Conservation (phyloP, 2,329 filamentous ascomycete species). For the Endothia cerciana region DNA sequence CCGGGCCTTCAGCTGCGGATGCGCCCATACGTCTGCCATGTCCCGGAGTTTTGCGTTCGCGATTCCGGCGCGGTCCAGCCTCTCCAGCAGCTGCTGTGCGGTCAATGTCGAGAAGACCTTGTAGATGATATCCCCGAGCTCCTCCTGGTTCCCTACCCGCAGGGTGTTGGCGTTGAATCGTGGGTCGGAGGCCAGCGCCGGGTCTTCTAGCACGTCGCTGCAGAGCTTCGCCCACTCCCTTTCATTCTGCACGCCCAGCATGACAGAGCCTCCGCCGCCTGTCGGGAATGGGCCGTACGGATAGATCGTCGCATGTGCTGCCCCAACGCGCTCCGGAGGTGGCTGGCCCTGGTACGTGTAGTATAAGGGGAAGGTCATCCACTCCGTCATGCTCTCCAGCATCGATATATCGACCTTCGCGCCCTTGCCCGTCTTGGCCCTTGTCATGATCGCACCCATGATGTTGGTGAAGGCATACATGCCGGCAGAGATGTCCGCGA, state of each 20-base stretch:
- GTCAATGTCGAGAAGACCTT: conserved; percentile 44
- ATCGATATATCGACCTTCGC: conserved; percentile 59
- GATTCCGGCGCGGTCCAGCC: conserved; percentile 52
- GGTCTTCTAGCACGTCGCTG: conserved; percentile 47
- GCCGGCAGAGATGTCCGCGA: conserved; percentile 57
- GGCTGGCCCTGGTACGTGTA: conserved; percentile 53
- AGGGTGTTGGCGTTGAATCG: conserved; percentile 53
- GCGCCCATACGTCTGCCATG: conserved; percentile 58
- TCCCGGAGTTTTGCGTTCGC: conserved; percentile 60
- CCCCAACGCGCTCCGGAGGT: conserved; percentile 49
- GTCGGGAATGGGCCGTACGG: conserved; percentile 60
- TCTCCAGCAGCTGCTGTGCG: conserved; percentile 45
- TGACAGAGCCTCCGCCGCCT: conserved; percentile 51
- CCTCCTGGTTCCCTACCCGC: conserved; percentile 49
- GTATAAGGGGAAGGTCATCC: conserved; percentile 62
- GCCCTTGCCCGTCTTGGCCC: conserved; percentile 52
- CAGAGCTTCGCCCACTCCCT: conserved; percentile 58
- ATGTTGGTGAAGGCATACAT: conserved; percentile 58
- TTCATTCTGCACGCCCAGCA: conserved; percentile 62
- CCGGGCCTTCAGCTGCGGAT: conserved; percentile 56
- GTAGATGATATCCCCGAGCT: conserved; percentile 50
- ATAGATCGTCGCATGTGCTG: conserved; percentile 58
- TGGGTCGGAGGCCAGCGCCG: conserved; percentile 46
- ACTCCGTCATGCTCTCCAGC: conserved; percentile 62
- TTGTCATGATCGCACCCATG: conserved; percentile 52